Evolutionary conservation across 2,329 filamentous ascomycete genomes (phyloP).

Genomic region (Trichoderma simmonsii): DNA sequence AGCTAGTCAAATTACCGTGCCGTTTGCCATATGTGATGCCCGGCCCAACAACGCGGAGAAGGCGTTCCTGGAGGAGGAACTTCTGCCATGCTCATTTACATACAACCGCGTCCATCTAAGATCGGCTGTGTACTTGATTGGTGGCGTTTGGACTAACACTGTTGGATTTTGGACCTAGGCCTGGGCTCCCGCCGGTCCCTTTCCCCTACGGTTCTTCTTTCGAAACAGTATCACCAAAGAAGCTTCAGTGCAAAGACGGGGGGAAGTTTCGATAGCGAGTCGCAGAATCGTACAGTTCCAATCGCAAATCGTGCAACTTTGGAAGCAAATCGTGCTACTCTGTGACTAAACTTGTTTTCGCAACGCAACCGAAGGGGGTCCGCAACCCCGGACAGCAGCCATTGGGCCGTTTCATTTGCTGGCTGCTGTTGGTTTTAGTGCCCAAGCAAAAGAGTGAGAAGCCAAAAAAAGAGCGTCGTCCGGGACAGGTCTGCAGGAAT

Average conservation of each 20-base stretch:
- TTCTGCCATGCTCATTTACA: constrained; percentile 8
- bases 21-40: neutral
- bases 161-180: neutral
- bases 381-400: constrained; percentile 4
- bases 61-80: neutral
- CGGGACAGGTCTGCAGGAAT: constrained; percentile 7
- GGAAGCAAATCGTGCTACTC: constrained; percentile 3
- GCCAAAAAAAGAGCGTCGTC: neutral
- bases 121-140: neutral
- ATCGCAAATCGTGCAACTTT: constrained; percentile 1
- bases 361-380: constrained; percentile 10
- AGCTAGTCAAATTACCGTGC: constrained; percentile 6
- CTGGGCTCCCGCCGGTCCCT: neutral
- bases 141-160: neutral
- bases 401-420: constrained; percentile 13
- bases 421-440: neutral
- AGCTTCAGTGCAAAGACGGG: neutral
- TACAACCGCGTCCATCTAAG: neutral
- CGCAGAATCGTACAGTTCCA: neutral
- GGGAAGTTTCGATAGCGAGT: neutral
- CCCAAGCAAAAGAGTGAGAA: neutral
- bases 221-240: neutral
- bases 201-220: neutral
- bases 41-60: neutral
- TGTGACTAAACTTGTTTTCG: constrained; percentile 2